Evolutionary conservation across 169 alveolate species (phyloP).

Genomic region (Amoebophrya sp.): DNA sequence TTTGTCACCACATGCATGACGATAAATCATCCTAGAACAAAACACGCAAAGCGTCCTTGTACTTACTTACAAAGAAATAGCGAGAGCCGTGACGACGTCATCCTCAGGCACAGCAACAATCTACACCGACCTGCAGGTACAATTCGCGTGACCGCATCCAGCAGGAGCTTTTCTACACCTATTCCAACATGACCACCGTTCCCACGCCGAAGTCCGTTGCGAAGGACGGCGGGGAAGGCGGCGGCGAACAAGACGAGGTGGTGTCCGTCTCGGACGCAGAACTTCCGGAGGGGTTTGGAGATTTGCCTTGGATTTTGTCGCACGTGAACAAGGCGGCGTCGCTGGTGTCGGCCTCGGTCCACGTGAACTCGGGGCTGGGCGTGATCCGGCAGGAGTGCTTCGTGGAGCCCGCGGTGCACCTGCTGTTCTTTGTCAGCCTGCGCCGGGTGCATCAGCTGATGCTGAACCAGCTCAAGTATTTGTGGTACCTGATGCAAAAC

Average conservation of each 20-base stretch:
- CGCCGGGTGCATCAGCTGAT: conserved; percentile 1
- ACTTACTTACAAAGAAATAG: too few species aligned
- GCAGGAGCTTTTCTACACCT: neutral
- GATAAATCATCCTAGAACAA: too few species aligned
- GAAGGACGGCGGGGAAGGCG: neutral
- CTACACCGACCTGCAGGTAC: neutral
- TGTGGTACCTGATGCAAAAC: conserved; percentile 22
- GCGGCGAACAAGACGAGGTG: too few species aligned
- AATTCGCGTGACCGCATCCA: conserved; percentile 19
- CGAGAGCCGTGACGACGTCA: too few species aligned
- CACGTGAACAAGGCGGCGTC: conserved; percentile 14
- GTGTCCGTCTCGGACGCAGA: neutral
- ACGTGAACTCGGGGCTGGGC: conserved; percentile 21
- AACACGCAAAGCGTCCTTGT: too few species aligned
- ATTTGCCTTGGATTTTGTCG: neutral
- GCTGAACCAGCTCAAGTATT: neutral
- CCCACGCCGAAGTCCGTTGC: neutral
- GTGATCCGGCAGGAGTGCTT: conserved; percentile 16
- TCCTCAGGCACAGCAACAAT: too few species aligned
- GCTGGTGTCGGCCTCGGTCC: neutral
- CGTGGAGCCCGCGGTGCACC: neutral
- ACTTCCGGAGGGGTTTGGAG: neutral
- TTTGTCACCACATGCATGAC: too few species aligned
- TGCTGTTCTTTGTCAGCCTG: neutral
- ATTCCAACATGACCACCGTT: conserved; percentile 5